Evolutionary conservation across 176 grass and related monocot genomes (phyloP), one percentile per base, ranked within the genome.

Genomic region (Urochloa ruziziensis): DNA sequence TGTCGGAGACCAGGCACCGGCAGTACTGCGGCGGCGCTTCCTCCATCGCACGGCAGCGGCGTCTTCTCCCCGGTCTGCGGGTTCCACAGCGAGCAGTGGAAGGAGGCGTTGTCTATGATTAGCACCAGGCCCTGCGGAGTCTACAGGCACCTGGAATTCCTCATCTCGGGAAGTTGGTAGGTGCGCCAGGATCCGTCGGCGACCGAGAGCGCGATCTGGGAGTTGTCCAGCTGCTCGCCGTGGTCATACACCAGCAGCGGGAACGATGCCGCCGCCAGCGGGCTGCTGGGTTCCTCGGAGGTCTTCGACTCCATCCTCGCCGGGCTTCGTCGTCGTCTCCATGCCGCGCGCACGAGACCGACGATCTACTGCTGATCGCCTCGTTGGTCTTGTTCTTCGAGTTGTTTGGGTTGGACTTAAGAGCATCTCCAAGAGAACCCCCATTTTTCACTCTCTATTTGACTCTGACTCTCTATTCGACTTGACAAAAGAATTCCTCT

Each of bases 231-330:
- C 76, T 8, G 59, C 10, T 48, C 59, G 40, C 40, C 58, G 42
- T 79, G 27, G 2, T 79, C 59, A 27, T 79, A 79, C 27, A 64
- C 76, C 10, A 79, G 76, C 59, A 79, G 59, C 10, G 59, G 76
- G 42, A 64, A 63, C 23, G 59, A 64, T 25, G 46, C 14, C 0
- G 27, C 44, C 6, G 44, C 10, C 2, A 42, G 10, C 40, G 63
- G 42, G 0, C 40, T 15, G 1, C 18, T 0, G 17, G 13, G 10
- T 4, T n/a, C 25, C 16, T n/a, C 60, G 27, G 27, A 2, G 27
- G 59, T 0, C 16, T 30, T 32, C 7, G 18, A 33, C 58, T 12
- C 75, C 75, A 33, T 63, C 36, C 39, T n/a, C n/a, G n/a, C n/a
- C n/a, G n/a, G n/a, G n/a, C n/a, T n/a, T n/a, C n/a, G n/a, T n/a